Percentiles rank a stretch among this genome's conserved stretches.
Evolutionary conservation across 1,284 basidiomycete genomes (phyloP).

Genomic region (Pulchroboletus neoregius): DNA sequence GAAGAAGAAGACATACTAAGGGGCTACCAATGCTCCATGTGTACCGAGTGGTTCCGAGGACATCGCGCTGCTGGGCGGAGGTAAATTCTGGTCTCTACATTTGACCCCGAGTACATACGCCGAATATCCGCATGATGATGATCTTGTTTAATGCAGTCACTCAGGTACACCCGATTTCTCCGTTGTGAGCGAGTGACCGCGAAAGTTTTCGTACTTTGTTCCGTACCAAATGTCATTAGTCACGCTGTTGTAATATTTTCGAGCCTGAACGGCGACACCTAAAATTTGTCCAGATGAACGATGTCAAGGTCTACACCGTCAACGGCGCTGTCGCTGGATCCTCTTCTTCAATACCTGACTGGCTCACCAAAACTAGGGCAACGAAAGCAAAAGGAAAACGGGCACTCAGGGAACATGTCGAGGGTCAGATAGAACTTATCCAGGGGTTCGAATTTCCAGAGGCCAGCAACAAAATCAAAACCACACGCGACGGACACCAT

Average conservation of each 20-base stretch:
- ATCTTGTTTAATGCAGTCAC: slow-evolving; percentile 15
- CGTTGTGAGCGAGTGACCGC: background rate
- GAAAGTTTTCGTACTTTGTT: background rate
- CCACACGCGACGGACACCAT: slow-evolving; percentile 89
- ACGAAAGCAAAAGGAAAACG: slow-evolving; percentile 54
- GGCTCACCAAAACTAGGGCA: slow-evolving; percentile 75
- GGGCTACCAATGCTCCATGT: background rate
- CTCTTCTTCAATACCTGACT: slow-evolving; percentile 83
- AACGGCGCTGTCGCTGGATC: slow-evolving; percentile 83
- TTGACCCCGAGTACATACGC: slow-evolving; percentile 18
- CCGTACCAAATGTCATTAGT: slow-evolving; percentile 5
- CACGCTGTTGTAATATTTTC: slow-evolving; percentile 18
- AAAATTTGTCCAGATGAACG: slow-evolving; percentile 13
- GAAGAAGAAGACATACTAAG: slow-evolving; percentile 92
- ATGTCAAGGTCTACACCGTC: slow-evolving; percentile 86
- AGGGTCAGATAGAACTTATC: slow-evolving; percentile 82
- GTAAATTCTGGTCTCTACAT: slow-evolving; percentile 9
- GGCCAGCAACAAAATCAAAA: slow-evolving; percentile 88
- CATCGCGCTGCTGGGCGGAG: slow-evolving; percentile 2
- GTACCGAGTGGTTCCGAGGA: background rate
- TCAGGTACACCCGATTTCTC: background rate
- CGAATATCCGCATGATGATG: slow-evolving; percentile 10
- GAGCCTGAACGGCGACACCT: no score
- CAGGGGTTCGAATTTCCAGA: slow-evolving; percentile 98
- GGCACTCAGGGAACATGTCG: slow-evolving; percentile 60